These are phyloP conservation scores for Pseudopithomyces maydicus DNA, from an alignment of 2,329 filamentous ascomycete species.

Conservation along the genomic window DNA sequence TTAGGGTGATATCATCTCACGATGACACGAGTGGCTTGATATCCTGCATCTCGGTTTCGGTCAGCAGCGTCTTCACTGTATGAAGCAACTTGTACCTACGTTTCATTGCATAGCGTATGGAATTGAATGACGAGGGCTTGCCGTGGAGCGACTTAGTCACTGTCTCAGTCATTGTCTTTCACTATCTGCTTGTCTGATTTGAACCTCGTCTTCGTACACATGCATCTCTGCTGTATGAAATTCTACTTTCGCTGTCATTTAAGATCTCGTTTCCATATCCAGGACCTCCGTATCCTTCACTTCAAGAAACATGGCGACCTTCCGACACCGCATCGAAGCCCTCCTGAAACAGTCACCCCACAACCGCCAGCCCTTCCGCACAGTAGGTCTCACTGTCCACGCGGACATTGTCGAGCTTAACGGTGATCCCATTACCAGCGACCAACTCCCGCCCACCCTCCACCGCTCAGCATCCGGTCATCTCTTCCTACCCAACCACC, in stretches of 20 bases:
- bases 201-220: not conserved
- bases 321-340: not conserved
- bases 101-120: constrained; percentile 23
- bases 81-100: not conserved
- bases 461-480: constrained; percentile 13
- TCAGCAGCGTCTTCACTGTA: constrained; percentile 1
- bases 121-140: constrained; percentile 1
- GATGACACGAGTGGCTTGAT: constrained; percentile 39
- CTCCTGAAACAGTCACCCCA: not conserved
- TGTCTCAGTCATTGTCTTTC: constrained; percentile 1
- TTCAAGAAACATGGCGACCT: not conserved
- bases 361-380: not conserved
- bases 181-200: not conserved
- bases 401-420: constrained; percentile 6
- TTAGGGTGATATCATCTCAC: constrained; percentile 28
- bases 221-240: not conserved
- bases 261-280: not conserved
- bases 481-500: constrained; percentile 1
- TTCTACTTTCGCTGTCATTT: too few relatives aligned
- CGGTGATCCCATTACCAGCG: constrained; percentile 1
- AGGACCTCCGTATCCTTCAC: not conserved
- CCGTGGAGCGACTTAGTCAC: not conserved
- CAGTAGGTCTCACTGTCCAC: not conserved
- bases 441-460: constrained; percentile 3
- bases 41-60: constrained; percentile 10